Evolutionary conservation across 2,329 filamentous ascomycete species (phyloP).

Genomic region (Fusarium acutatum): DNA sequence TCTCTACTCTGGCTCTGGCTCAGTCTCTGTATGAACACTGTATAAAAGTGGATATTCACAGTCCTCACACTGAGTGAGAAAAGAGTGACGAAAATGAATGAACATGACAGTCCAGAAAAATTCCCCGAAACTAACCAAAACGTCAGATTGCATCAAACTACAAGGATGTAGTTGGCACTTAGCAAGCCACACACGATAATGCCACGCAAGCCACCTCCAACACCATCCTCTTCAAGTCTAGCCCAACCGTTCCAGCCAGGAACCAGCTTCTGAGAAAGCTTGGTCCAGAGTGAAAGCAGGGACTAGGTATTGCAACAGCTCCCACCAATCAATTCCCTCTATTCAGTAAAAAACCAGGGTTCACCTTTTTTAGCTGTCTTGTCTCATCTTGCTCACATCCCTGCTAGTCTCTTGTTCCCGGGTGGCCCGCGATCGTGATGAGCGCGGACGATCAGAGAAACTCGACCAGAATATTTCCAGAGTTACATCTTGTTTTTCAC

Average conservation of each 20-base stretch:
- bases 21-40: background rate
- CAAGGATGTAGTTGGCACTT: background rate
- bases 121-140: background rate
- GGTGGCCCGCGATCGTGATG: conserved; percentile 29
- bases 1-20: background rate
- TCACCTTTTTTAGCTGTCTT: conserved; percentile 5
- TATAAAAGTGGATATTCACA: background rate
- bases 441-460: conserved; percentile 23
- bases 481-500: background rate
- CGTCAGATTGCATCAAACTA: conserved; percentile 29
- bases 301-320: background rate
- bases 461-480: background rate
- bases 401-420: conserved; percentile 23
- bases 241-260: conserved; percentile 5
- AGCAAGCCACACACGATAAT: conserved; percentile 23
- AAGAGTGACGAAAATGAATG: conserved; percentile 1
- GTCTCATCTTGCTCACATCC: conserved; percentile 29
- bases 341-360: background rate
- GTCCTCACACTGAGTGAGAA: background rate
- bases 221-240: conserved; percentile 16
- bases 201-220: conserved; percentile 25
- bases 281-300: conserved; percentile 5
- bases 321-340: background rate
- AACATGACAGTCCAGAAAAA: background rate
- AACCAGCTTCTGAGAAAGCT: conserved; percentile 18